Base-by-base conservation (phyloP, 169 alveolate genomes). In the Eimeria brunetti region DNA sequence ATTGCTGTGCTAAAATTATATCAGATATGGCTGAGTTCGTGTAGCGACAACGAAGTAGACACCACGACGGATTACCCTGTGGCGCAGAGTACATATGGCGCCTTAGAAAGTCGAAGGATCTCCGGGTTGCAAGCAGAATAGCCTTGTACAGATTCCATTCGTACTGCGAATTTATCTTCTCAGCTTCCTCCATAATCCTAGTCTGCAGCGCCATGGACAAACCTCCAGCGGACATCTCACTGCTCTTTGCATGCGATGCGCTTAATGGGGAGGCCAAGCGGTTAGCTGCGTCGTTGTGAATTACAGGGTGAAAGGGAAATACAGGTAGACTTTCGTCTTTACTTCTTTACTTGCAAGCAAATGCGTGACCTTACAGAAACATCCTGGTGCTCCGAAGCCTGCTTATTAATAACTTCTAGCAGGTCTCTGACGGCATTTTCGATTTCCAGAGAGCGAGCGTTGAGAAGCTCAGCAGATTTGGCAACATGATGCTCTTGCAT, bases 81-180 rank as follows among this genome's bases (percentile, higher is more conserved):
- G 80, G 81, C n/a, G 92, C 76, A 14, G 80, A 49, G 60, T 85
- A 88, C 51, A 88, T 88, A 24, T 88, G 94, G 38, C 94, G 83
- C 67, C 85, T 64, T 20, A 88, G 56, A 60, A 88, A 88, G 85
- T 88, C 86, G 46, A 88, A 69, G 0, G 94, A 88, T 38, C 94
- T 88, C 22, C 73, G 44, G 56, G 99, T 99, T 80, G 99, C 98
- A 78, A 98, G 98, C 75, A 99, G 97, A 90, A 99, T 96, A 83
- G 99, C 99, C 96, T 98, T 98, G 97, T 99, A 99, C 98, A 99
- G 97, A 90, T 98, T 97, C 99, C 99, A 98, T 96, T 98, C 98
- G 97, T 98, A 99, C 97, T 99, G 99, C 89, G 98, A 98, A 83
- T 98, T 98, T 76, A 99, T 97, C 93, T 98, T 98, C 83, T 97